Base-by-base conservation (phyloP, 2,329 filamentous ascomycete genomes). In the Stachybotrys chartarum region DNA sequence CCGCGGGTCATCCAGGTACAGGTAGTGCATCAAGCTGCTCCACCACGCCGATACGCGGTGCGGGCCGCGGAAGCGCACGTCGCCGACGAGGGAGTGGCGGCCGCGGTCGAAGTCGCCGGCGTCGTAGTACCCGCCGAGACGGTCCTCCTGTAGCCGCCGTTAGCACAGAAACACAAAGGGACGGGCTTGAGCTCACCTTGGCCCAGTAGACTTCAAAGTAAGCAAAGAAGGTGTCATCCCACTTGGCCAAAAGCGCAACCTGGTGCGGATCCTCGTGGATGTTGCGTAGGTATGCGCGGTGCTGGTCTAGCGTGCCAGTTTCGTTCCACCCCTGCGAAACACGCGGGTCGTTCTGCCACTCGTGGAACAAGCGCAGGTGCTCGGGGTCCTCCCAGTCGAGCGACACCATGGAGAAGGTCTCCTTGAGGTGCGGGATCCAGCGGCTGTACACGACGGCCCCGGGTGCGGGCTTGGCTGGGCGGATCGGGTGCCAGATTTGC, bases 141-240 rank as follows among this genome's bases (percentile, higher is more conserved):
- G 74, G 60, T 83, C 79, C 70, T 83, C 81, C 75, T 81, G 14
- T 30, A 30, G 24, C 24, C 24, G 24, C 24, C 24, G 24, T 24
- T 24, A 24, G 24, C 24, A 24, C 24, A 24, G 24, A 24, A 24
- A 4, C 24, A 24, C 24, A 4, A 24, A 24, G 24, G 24, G 24
- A 24, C 24, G 24, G 24, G 24, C 24, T 46, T 12, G 8, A 4
- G 59, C 70, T 57, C 65, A 78, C 77, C 74, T 80, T 81, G 61
- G 84, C 86, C 87, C 87, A 92, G 69, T 91, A 92, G 1, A 91
- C 76, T 68, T 93, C 89, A 66, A 89, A 91, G 68, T 92, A 92
- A 0, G 87, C 85, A 68, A 92, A 92, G 51, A 76, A 80, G 2
- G 77, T 78, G 32, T 87, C 85, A 55, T 92, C 81, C 67, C 90